phyloP scores from a whole-genome alignment of 2,329 filamentous ascomycete genomes.

The Periconia macrospinosa region DNA sequence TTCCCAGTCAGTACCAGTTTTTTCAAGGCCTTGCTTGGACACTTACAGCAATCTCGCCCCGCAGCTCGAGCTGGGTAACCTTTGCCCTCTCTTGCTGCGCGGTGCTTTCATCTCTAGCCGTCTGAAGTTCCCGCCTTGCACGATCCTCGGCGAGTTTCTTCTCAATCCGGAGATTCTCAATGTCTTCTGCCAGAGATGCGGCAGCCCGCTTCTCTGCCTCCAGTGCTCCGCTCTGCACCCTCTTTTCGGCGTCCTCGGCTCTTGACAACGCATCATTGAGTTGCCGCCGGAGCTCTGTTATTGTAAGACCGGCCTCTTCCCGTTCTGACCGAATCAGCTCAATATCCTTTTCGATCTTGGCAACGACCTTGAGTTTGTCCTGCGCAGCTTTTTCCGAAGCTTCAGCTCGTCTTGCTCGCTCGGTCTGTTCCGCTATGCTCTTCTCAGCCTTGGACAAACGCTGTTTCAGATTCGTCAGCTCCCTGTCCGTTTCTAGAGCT shows the following conservation, averaged over 20 bases:
- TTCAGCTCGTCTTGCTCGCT: constrained; percentile 65
- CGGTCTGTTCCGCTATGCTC: constrained; percentile 60
- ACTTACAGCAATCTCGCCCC: constrained; percentile 67
- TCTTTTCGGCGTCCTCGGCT: constrained; percentile 67
- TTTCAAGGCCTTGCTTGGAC: neutral
- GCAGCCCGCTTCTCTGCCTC: constrained; percentile 64
- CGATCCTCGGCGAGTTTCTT: constrained; percentile 75
- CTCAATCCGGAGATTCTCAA: constrained; percentile 70
- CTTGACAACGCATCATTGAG: constrained; percentile 68
- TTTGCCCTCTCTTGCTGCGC: constrained; percentile 71
- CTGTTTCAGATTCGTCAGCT: constrained; percentile 54
- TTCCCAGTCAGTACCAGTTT: constrained; percentile 22
- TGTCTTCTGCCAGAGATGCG: constrained; percentile 62
- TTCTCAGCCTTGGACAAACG: constrained; percentile 69
- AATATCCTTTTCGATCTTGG: constrained; percentile 59
- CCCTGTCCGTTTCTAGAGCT: constrained; percentile 55
- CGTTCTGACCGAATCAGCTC: constrained; percentile 65
- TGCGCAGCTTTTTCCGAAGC: constrained; percentile 58
- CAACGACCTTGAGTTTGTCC: constrained; percentile 57
- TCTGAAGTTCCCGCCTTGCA: constrained; percentile 67
- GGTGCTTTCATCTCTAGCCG: constrained; percentile 72
- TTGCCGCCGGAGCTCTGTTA: constrained; percentile 70
- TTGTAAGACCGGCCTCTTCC: constrained; percentile 64
- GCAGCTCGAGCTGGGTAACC: constrained; percentile 73
- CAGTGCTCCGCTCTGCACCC: constrained; percentile 67